Evolutionary conservation across 306 rosid species (phyloP), one percentile per base, ranked within the genome.

Genomic region (Dalbergia oliveri): DNA sequence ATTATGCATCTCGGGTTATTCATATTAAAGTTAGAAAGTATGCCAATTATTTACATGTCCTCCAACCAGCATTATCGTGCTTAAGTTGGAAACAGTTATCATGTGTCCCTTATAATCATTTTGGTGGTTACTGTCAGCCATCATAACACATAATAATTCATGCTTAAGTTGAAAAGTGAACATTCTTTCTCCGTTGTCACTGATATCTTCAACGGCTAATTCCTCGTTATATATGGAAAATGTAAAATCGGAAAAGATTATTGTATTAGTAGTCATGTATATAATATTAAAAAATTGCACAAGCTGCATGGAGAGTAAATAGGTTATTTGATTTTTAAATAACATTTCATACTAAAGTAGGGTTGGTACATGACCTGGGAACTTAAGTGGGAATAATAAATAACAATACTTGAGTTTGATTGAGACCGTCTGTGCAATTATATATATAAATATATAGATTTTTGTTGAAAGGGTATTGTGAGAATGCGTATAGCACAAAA

Each of bases 81-180:
- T 76, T 35, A 50, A 51, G 71, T 45, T 19, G 44, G 69, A 66
- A 56, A 54, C 21, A 77, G 67, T 41, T 21, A 18, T 47, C 54
- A 15, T 7, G 9, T 53, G 58, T 47, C 53, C 60, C 60, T 45
- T 44, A 66, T 39, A 43, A 67, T 67, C 67, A 67, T 78, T 66
- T 26, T 23, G 82, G 82, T 66, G 21, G 82, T 54, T 78, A 66
- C 19, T 21, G 56, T 13, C 63, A 8, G 66, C 75, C 45, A 43
- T 67, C 75, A 78, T 54, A 54, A 54, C 23, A 54, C n/a, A 54
- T 37, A 37, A 54, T 16, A 16, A 54, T 54, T 54, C 60, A 54
- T 16, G 4, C 23, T 37, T 37, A 37, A 47, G 53, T 59, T 74
- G 59, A 73, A 59, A 59, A 10, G 9, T 44, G 12, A 44, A 5